These are phyloP conservation scores for Colletotrichum aenigma DNA, from an alignment of 2,329 filamentous ascomycete genomes.

Conservation along the genomic window DNA sequence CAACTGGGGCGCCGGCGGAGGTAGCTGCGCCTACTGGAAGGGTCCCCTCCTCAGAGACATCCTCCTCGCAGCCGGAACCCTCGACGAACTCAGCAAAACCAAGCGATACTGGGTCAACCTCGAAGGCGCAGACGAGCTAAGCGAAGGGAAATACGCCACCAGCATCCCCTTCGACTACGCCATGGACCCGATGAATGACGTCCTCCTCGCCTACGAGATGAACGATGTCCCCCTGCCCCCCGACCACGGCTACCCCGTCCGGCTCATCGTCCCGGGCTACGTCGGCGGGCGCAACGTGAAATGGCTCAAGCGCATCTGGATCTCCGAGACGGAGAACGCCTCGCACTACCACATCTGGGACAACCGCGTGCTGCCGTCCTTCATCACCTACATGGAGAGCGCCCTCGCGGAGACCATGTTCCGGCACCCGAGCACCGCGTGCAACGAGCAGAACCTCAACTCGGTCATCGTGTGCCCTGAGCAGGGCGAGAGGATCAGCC, in stretches of 20 bases:
- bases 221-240: constrained; percentile 45
- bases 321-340: constrained; percentile 46
- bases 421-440: constrained; percentile 50
- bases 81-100: background rate
- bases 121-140: constrained; percentile 50
- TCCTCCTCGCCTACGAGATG: constrained; percentile 53
- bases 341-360: constrained; percentile 55
- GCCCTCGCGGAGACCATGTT: constrained; percentile 51
- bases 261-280: constrained; percentile 44
- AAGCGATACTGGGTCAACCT: constrained; percentile 48
- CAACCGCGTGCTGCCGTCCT: constrained; percentile 54
- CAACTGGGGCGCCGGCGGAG: constrained; percentile 48
- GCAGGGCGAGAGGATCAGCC: constrained; percentile 46
- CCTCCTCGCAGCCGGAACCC: constrained; percentile 43
- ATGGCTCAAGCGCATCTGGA: constrained; percentile 46
- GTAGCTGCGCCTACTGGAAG: constrained; percentile 56
- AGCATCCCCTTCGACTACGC: constrained; percentile 51
- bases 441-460: constrained; percentile 54
- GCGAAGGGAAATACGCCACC: constrained; percentile 52
- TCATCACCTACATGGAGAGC: constrained; percentile 52
- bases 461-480: constrained; percentile 49
- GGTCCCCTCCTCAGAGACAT: constrained; percentile 50
- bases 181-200: constrained; percentile 51
- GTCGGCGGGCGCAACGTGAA: constrained; percentile 51
- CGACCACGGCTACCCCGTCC: constrained; percentile 50